Base-by-base conservation (phyloP, 2,329 filamentous ascomycete species). In the Allantophomopsis cytisporea region DNA sequence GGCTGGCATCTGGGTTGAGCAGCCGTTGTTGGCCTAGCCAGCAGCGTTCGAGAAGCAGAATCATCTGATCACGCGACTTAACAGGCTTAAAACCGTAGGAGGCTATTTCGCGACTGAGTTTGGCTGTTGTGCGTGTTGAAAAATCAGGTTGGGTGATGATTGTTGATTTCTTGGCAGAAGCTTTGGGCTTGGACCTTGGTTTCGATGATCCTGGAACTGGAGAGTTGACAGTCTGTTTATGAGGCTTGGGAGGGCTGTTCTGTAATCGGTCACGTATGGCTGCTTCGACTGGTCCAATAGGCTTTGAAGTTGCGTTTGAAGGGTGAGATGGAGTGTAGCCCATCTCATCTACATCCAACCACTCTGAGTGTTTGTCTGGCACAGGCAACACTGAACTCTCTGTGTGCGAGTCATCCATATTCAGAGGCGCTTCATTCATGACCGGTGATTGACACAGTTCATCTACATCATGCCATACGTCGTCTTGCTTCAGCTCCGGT, bases 21-120 rank as follows among this genome's bases (percentile, higher is more conserved):
- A 45, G 41, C 38, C 49, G 43, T 30, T 67, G 59, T 52, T 75
- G 75, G 41, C 73, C 76, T 46, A 71, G 60, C 80, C 82, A 87
- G 54, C 83, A 87, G 50, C 76, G 71, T 38, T 82, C 64, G 11
- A 88, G 61, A 10, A 86, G 57, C 2, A 73, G 64, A 43, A 88
- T 76, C 78, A 84, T 85, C 7, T 74, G 73, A 37, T 69, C 65
- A 14, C 83, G 69, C 40, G 65, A 73, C 53, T 78, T 83, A 21
- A 87, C 62, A 1, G 77, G 63, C 52, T 87, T 88, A 58, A 88
- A 87, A 0, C 80, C 80, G 50, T 76, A 86, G 0, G 65, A 63
- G 5, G 68, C 61, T 35, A 88, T 61, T 50, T 80, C 69, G 41
- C 67, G 72, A 2, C 73, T 62, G 13, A 88, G 60, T 42, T 82